These are phyloP conservation scores for Fusarium sp. DNA, from an alignment of 2,329 filamentous ascomycete genomes.

Conservation along the genomic window DNA sequence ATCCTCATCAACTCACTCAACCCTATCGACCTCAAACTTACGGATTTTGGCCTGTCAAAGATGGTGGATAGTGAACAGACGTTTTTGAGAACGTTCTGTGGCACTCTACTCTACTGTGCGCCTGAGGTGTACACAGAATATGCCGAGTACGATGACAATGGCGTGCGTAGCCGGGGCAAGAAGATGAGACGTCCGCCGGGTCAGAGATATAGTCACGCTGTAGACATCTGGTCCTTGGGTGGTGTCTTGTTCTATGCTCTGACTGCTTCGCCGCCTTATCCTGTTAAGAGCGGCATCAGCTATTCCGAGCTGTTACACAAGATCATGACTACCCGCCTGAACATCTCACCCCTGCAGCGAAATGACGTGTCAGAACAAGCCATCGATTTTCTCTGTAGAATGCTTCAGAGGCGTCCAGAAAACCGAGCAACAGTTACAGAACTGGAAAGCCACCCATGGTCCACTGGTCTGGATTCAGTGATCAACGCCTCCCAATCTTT, in stretches of 20 bases:
- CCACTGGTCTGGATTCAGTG: conserved; percentile 58
- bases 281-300: conserved; percentile 80
- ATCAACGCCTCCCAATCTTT: conserved; percentile 63
- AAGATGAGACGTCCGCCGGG: conserved; percentile 71
- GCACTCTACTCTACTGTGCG: conserved; percentile 94
- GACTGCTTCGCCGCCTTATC: conserved; percentile 85
- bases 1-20: conserved; percentile 84
- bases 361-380: conserved; percentile 74
- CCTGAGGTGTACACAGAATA: conserved; percentile 93
- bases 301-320: conserved; percentile 85
- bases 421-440: conserved; percentile 80
- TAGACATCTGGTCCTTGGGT: conserved; percentile 97
- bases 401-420: conserved; percentile 86
- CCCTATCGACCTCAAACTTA: conserved; percentile 89
- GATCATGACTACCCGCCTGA: conserved; percentile 85
- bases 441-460: conserved; percentile 82
- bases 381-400: conserved; percentile 81
- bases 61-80: conserved; percentile 92
- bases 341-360: conserved; percentile 74
- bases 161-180: conserved; percentile 73
- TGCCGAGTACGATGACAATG: conserved; percentile 77
- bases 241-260: conserved; percentile 92
- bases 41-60: conserved; percentile 97
- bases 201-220: conserved; percentile 88
- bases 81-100: conserved; percentile 96